Percentiles rank a stretch among this genome's conserved stretches.
Evolutionary conservation across 2,329 filamentous ascomycete species (phyloP).

Genomic region (Phyllosticta citribraziliensis): DNA sequence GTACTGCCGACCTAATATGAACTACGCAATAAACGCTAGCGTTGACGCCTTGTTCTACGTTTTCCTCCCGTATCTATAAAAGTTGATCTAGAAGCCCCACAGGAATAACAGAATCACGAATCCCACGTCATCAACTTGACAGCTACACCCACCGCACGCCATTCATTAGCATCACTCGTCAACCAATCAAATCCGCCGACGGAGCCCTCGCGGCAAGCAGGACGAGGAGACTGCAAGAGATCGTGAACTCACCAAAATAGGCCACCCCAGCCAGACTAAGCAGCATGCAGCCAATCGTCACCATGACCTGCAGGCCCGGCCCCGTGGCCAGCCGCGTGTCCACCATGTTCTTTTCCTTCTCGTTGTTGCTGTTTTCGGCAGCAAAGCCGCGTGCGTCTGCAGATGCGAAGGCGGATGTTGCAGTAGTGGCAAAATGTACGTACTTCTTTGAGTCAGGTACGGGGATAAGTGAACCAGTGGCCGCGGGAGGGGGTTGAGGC

Average conservation of each 20-base stretch:
- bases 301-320: neutral
- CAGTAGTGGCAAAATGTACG: neutral
- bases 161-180: neutral
- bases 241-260: neutral
- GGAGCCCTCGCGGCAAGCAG: neutral
- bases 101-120: neutral
- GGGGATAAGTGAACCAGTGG: neutral
- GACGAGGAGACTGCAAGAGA: neutral
- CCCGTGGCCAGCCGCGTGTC: neutral
- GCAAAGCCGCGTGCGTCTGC: too few relatives aligned
- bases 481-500: neutral
- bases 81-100: neutral
- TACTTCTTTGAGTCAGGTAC: neutral
- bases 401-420: neutral
- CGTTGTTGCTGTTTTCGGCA: too few relatives aligned
- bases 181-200: neutral
- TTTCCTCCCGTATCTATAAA: neutral
- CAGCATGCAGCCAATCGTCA: neutral
- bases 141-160: neutral
- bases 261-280: neutral
- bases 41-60: neutral
- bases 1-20: too few relatives aligned
- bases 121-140: neutral
- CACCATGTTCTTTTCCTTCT: neutral
- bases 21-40: neutral